Evolutionary conservation across 305 asterid species (phyloP).

Genomic region (Fraxinus sp.): DNA sequence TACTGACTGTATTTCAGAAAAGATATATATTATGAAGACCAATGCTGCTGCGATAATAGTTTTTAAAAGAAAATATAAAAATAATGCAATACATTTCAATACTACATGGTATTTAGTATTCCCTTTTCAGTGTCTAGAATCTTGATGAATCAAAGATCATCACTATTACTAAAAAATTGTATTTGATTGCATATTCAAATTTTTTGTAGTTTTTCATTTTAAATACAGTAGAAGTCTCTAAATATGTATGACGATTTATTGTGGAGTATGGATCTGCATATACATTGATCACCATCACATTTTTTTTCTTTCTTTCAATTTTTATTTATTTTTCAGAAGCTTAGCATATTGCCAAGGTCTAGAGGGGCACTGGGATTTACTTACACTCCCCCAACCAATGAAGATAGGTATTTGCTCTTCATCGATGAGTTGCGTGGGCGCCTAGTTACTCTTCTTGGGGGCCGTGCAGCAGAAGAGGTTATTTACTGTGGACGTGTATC

Average conservation of each 20-base stretch:
- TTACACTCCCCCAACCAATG: slow-evolving; percentile 83
- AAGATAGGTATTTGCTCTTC: slow-evolving; percentile 97
- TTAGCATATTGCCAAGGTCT: slow-evolving; percentile 97
- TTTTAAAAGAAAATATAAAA: not conserved
- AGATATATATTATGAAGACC: not conserved
- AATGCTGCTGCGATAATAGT: not conserved
- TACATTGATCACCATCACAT: not conserved
- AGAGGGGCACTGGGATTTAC: slow-evolving; percentile 99
- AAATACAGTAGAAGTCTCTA: not conserved
- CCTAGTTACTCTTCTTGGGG: slow-evolving; percentile 95
- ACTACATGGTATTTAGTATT: not conserved
- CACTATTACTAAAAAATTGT: slow-evolving; percentile 14
- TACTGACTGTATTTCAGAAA: not conserved
- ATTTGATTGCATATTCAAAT: not conserved
- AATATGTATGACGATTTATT: not conserved
- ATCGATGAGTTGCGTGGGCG: slow-evolving; percentile 95
- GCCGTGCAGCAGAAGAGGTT: slow-evolving; percentile 98
- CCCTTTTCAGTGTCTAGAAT: slow-evolving; percentile 1
- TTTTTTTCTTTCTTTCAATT: slow-evolving; percentile 25
- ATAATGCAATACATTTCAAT: not conserved
- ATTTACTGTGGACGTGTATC: slow-evolving; percentile 95
- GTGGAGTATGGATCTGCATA: not conserved
- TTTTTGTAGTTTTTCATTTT: not conserved
- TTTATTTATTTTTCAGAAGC: no score
- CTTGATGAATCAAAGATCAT: slow-evolving; percentile 13